Base-by-base conservation (phyloP, 225 moss, liverwort and hornwort genomes). In the Sphagnum contortum region DNA sequence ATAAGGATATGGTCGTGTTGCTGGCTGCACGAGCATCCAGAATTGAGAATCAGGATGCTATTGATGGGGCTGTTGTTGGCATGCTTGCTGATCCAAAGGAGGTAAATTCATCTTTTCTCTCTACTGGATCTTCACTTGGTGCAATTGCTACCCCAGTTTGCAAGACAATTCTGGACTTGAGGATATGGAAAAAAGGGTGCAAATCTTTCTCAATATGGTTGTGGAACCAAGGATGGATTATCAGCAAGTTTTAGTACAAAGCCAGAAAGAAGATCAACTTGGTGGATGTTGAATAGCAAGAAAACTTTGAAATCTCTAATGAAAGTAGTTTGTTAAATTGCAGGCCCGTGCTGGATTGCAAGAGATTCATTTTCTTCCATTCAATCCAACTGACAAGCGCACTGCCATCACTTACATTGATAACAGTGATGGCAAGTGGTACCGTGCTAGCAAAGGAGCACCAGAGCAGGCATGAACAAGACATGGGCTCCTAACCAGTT, bases 381-480 rank as follows among this genome's bases (percentile, higher is more conserved):
- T 87, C 48, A 87, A 87, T 63, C 86, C 91, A 61, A 81, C 81
- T 4, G 89, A 89, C 12, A 89, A 89, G 76, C 84, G 89, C 12
- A 89, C 89, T 9, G 89, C 90, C 8, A 78, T 90, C 11, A 90
- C 90, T 3, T 90, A 85, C 48, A 72, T 84, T 7, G 80, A 83
- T 10, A 65, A 64, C 49, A 13, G 45, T 48, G 81, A 81, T 65
- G 78, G 72, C 50, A 81, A 78, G 58, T 87, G 87, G 90, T 85
- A 78, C 67, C 84, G 90, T 56, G 66, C 73, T 7, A 87, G 81
- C 70, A 90, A 90, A 74, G 90, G 90, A 73, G 90, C 90, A 10
- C 90, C 90, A 0, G 90, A 90, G 73, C 90, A 86, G 66, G 80
- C 55, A 54, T 51, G 10, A 6, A 6, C 45, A 5, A 46, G 14